Percentiles rank a stretch among this genome's conserved stretches.
Evolutionary conservation across 169 alveolate species (phyloP).

Genomic region (Fabrea salina): DNA sequence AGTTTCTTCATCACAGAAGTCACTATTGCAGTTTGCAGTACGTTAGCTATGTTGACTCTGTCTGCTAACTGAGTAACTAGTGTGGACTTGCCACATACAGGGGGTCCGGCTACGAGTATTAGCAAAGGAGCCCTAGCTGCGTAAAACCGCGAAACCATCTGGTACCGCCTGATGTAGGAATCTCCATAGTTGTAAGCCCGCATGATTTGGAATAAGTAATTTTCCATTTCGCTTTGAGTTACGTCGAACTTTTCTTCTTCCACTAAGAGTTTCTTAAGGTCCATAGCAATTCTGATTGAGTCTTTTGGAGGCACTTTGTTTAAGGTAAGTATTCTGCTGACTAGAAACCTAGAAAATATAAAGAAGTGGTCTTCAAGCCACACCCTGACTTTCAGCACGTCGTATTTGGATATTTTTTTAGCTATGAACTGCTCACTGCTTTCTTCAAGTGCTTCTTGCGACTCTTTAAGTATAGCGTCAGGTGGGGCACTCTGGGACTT

Average conservation of each 20-base stretch:
- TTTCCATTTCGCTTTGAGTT: conserved; percentile 44
- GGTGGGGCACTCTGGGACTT: conserved; percentile 29
- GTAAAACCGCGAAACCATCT: conserved; percentile 64
- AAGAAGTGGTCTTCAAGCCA: conserved; percentile 64
- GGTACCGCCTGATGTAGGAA: conserved; percentile 41
- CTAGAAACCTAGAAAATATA: conserved; percentile 62
- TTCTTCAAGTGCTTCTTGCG: conserved; percentile 3
- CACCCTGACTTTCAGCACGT: conserved; percentile 65
- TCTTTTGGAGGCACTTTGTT: conserved; percentile 51
- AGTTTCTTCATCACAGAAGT: conserved; percentile 46
- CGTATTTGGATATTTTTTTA: conserved; percentile 33
- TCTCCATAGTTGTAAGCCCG: conserved; percentile 43
- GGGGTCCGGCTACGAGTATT: conserved; percentile 58
- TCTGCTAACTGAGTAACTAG: conserved; percentile 60
- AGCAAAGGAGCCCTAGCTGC: conserved; percentile 59
- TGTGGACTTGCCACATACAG: conserved; percentile 54
- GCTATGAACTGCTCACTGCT: neutral
- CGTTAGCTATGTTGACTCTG: conserved; percentile 58
- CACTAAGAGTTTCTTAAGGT: conserved; percentile 52
- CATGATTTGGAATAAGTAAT: conserved; percentile 42
- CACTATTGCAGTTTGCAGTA: conserved; percentile 56
- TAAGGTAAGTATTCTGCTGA: conserved; percentile 59
- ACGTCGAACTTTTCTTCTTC: conserved; percentile 57
- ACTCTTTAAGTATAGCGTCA: conserved; percentile 7
- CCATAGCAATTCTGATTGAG: conserved; percentile 58